Evolutionary conservation across 805 yeast species (phyloP).

Genomic region (Metschnikowia santaceciliae): DNA sequence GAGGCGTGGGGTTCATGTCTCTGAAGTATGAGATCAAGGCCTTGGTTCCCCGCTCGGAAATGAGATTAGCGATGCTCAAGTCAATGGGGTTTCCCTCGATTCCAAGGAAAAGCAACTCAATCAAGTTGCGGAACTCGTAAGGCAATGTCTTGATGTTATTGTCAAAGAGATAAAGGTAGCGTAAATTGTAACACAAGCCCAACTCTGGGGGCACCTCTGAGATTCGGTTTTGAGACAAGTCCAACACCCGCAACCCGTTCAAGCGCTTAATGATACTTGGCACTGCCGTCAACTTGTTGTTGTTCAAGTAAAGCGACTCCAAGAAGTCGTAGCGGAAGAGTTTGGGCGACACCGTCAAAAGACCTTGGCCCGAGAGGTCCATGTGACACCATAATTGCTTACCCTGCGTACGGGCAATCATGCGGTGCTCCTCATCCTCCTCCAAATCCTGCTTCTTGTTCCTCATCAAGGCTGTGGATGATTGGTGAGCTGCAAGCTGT

Average conservation of each 20-base stretch:
- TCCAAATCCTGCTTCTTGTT: conserved; percentile 49
- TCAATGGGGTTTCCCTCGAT: conserved; percentile 90
- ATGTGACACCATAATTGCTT: conserved; percentile 92
- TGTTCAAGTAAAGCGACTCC: conserved; percentile 81
- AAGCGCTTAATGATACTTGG: conserved; percentile 69
- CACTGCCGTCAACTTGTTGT: conserved; percentile 66
- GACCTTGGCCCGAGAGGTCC: conserved; percentile 87
- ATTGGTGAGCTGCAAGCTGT: conserved; percentile 29
- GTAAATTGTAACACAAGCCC: conserved; percentile 75
- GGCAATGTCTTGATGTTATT: conserved; percentile 77
- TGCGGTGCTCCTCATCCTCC: conserved; percentile 62
- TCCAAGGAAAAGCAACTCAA: conserved; percentile 82
- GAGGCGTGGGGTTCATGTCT: conserved; percentile 70
- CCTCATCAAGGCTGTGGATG: conserved; percentile 32
- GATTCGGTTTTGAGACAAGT: conserved; percentile 74
- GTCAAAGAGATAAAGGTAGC: conserved; percentile 83
- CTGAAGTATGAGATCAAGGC: conserved; percentile 77
- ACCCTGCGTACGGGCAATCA: conserved; percentile 54
- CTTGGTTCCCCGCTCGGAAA: conserved; percentile 80
- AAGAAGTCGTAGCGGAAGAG: conserved; percentile 79
- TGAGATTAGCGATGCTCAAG: conserved; percentile 54
- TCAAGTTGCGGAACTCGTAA: conserved; percentile 77
- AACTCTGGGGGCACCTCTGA: conserved; percentile 75
- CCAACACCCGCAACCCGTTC: conserved; percentile 73
- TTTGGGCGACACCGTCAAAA: conserved; percentile 64